Evolutionary conservation across 2,329 filamentous ascomycete species (phyloP).

Genomic region (Aspergillus felis): DNA sequence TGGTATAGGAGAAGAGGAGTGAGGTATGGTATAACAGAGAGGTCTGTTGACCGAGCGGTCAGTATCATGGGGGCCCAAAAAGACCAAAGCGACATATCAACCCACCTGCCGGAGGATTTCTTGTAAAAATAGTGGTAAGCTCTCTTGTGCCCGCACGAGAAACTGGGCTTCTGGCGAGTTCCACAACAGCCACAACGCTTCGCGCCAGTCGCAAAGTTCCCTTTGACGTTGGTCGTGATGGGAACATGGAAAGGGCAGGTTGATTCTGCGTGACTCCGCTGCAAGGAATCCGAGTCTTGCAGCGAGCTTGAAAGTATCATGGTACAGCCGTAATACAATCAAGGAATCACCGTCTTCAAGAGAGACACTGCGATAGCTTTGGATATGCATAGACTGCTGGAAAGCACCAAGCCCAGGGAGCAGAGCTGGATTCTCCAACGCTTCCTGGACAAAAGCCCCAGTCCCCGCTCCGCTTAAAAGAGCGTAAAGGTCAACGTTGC

Average conservation of each 20-base stretch:
- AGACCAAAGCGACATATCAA: neutral
- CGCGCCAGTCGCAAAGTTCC: constrained; percentile 35
- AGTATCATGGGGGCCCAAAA: constrained; percentile 2
- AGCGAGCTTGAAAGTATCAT: constrained; percentile 44
- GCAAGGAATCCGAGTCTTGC: constrained; percentile 44
- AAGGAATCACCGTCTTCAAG: constrained; percentile 34
- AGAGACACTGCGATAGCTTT: constrained; percentile 34
- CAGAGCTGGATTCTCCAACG: constrained; percentile 44
- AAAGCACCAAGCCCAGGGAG: constrained; percentile 41
- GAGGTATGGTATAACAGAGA: constrained; percentile 48
- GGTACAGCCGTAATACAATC: constrained; percentile 42
- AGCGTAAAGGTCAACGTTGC: constrained; percentile 54
- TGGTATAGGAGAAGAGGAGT: constrained; percentile 52
- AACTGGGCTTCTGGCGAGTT: constrained; percentile 33
- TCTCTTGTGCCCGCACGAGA: constrained; percentile 33
- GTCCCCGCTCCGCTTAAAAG: constrained; percentile 50
- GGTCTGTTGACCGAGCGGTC: constrained; percentile 5
- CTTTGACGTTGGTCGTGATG: constrained; percentile 24
- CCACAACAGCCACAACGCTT: constrained; percentile 37
- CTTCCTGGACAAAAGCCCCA: constrained; percentile 48
- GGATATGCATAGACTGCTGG: constrained; percentile 33
- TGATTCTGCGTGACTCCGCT: constrained; percentile 37
- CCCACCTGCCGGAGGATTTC: constrained; percentile 45
- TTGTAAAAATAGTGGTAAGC: constrained; percentile 32
- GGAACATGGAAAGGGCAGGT: constrained; percentile 18